These are phyloP conservation scores for Lipomyces sp. DNA, from an alignment of 805 yeast genomes.

Conservation along the genomic window DNA sequence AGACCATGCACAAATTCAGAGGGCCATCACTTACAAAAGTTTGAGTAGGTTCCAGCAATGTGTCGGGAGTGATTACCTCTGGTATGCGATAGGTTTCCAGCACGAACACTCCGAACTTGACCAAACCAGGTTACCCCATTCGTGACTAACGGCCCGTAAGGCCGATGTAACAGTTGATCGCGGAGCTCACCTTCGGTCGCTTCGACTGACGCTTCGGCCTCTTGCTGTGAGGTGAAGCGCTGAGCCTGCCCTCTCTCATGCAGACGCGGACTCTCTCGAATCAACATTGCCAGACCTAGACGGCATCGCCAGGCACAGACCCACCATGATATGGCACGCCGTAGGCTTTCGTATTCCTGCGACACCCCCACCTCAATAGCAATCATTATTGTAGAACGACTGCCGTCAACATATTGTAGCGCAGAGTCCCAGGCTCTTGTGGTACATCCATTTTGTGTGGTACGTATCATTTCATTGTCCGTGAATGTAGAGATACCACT, in stretches of 20 bases:
- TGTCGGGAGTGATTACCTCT: too few relatives aligned
- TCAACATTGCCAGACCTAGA: neutral
- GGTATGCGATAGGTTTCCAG: too few relatives aligned
- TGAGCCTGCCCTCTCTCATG: neutral
- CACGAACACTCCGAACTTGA: too few relatives aligned
- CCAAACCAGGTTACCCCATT: too few relatives aligned
- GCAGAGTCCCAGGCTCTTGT: slow-evolving; percentile 3
- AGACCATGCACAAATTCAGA: too few relatives aligned
- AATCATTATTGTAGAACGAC: neutral
- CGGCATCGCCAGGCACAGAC: neutral
- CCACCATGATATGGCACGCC: slow-evolving; percentile 4
- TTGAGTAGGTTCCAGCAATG: too few relatives aligned
- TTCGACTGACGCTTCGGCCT: neutral
- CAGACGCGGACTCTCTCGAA: neutral
- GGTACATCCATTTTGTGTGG: neutral
- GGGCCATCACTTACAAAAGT: too few relatives aligned
- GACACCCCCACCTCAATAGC: neutral
- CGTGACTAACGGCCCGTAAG: too few relatives aligned
- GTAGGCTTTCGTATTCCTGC: neutral
- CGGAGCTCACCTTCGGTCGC: neutral
- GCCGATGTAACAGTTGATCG: too few relatives aligned
- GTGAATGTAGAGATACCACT: neutral
- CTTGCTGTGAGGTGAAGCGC: neutral
- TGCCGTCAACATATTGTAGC: neutral
- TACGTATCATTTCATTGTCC: neutral